Conservation (phyloP, 331 rosid species). For the Malus hybrid region DNA sequence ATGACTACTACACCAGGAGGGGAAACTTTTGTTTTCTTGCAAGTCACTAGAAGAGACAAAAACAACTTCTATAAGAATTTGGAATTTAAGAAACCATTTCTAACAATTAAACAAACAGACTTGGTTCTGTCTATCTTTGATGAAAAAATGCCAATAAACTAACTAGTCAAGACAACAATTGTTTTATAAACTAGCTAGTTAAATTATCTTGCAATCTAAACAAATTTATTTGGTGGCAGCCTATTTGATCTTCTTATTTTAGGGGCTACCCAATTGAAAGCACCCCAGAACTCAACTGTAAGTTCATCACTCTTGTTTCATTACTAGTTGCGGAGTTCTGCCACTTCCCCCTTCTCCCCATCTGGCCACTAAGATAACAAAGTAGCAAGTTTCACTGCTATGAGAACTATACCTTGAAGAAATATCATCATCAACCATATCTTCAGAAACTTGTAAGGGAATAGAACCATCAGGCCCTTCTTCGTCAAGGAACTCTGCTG, state of each 20-base stretch:
- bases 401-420: slow-evolving; percentile 54
- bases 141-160: neutral
- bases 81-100: neutral
- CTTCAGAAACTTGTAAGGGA: slow-evolving; percentile 71
- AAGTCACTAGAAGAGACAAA: neutral
- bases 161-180: neutral
- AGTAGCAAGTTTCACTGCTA: neutral
- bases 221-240: neutral
- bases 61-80: neutral
- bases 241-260: neutral
- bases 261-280: neutral
- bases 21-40: neutral
- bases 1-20: neutral
- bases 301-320: neutral
- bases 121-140: neutral
- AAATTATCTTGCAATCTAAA: too few species aligned
- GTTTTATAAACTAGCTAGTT: too few species aligned
- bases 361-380: neutral
- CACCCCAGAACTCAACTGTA: neutral
- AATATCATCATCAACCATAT: slow-evolving; percentile 71
- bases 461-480: slow-evolving; percentile 67
- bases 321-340: neutral
- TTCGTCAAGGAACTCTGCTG: slow-evolving; percentile 57
- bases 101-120: neutral
- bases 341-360: neutral